Evolutionary conservation across 1,139 yeast genomes (phyloP).

Genomic region (Yamadazyma pseudoaaseri): DNA sequence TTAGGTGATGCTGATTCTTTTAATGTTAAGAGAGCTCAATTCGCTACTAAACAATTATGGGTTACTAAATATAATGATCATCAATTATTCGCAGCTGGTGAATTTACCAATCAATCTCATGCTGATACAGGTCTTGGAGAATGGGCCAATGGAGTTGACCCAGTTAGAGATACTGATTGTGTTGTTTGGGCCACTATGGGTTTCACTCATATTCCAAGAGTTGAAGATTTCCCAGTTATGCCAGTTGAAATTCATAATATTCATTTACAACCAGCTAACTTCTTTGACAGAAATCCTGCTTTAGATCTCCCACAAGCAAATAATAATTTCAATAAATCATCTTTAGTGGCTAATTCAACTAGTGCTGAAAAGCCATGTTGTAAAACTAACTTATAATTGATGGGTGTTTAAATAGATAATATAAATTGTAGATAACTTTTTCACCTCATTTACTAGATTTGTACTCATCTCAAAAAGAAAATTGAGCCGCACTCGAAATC

Average conservation of each 20-base stretch:
- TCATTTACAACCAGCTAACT: constrained; percentile 69
- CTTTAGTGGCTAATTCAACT: constrained; percentile 26
- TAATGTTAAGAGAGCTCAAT: constrained; percentile 66
- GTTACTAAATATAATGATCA: constrained; percentile 71
- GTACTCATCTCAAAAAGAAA: constrained; percentile 1
- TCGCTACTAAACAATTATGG: constrained; percentile 75
- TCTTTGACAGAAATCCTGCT: constrained; percentile 82
- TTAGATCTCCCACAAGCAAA: constrained; percentile 76
- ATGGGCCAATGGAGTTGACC: constrained; percentile 69
- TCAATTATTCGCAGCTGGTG: constrained; percentile 74
- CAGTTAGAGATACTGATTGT: constrained; percentile 75
- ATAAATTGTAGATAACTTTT: background rate
- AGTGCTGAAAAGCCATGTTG: constrained; percentile 31
- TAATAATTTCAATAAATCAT: constrained; percentile 73
- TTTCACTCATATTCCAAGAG: constrained; percentile 83
- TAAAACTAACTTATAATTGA: constrained; percentile 30
- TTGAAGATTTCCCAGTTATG: constrained; percentile 94
- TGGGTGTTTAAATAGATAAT: background rate
- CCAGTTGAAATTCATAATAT: constrained; percentile 77
- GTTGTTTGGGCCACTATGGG: constrained; percentile 90
- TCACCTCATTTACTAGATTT: background rate
- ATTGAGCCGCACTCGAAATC: constrained; percentile 2
- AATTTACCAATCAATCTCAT: constrained; percentile 74
- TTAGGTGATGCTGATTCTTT: constrained; percentile 63
- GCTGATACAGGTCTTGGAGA: constrained; percentile 60